A percentile compares a stretch with the other conserved stretches of the same genome.
Conservation (phyloP, 139 green algal genomes). For the Chlamydomonas eustigma region DNA sequence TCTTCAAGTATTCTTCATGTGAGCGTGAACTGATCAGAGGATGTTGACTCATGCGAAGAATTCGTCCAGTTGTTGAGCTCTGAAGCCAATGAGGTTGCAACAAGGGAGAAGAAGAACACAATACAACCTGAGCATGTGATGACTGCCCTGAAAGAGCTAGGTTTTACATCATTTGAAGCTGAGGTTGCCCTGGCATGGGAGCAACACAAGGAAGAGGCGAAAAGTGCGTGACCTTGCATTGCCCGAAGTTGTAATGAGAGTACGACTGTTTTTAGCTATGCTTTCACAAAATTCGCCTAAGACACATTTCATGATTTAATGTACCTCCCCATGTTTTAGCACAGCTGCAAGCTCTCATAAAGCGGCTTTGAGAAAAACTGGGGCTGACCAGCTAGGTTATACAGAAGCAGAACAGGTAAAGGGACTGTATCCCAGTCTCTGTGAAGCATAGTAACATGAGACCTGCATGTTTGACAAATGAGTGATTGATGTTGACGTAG, state of each 20-base stretch:
- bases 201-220: constrained; percentile 24
- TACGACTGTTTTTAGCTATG: not conserved
- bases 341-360: constrained; percentile 24
- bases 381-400: constrained; percentile 39
- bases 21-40: no score
- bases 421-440: not conserved
- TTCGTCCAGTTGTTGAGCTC: constrained; percentile 35
- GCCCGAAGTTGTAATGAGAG: not conserved
- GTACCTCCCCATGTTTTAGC: not conserved
- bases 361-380: constrained; percentile 33
- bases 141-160: constrained; percentile 44
- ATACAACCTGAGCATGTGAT: constrained; percentile 59
- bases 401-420: constrained; percentile 49
- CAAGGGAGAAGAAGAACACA: constrained; percentile 40
- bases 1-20: no score
- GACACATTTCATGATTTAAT: no score
- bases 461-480: no score
- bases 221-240: constrained; percentile 23
- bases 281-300: no score
- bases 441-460: not conserved
- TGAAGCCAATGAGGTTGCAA: constrained; percentile 51
- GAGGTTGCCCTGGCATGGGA: constrained; percentile 20
- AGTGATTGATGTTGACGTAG: no score
- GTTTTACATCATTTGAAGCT: constrained; percentile 43
- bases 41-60: constrained; percentile 29